Percentiles rank a stretch among this genome's conserved stretches.
Conservation (phyloP, 2,329 filamentous ascomycete genomes). For the Fulvia fulva region DNA sequence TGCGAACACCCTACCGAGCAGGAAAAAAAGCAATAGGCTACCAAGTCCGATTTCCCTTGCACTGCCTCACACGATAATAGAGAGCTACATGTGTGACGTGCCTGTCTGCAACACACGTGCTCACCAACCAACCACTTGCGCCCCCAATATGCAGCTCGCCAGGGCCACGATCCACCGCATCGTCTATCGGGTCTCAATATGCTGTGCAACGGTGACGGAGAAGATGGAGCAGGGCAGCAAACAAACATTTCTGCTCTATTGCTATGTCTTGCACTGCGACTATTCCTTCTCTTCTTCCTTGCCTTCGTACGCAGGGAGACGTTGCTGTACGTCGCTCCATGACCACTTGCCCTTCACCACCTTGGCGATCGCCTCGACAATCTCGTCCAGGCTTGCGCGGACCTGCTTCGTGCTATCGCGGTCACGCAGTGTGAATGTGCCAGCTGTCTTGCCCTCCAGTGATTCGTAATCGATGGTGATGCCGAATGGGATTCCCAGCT, state of each 20-base stretch:
- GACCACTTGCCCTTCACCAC: conserved; percentile 60
- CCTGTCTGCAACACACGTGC: conserved; percentile 2
- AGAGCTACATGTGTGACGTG: neutral
- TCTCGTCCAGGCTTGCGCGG: conserved; percentile 73
- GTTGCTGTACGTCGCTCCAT: conserved; percentile 68
- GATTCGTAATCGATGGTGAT: conserved; percentile 97
- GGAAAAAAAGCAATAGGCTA: conserved; percentile 1
- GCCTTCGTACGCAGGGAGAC: conserved; percentile 79
- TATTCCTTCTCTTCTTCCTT: conserved; percentile 55
- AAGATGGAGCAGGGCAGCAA: neutral
- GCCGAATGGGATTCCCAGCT: conserved; percentile 89
- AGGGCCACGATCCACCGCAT: conserved; percentile 7
- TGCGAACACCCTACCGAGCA: neutral
- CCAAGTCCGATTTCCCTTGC: neutral
- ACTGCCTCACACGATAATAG: neutral
- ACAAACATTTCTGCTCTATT: neutral
- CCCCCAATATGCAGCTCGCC: neutral
- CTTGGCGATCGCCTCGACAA: conserved; percentile 67
- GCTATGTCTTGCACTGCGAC: neutral
- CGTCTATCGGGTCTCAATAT: conserved; percentile 14
- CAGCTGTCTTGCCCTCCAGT: conserved; percentile 61
- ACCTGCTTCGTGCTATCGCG: conserved; percentile 90
- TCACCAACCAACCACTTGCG: neutral
- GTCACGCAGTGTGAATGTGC: conserved; percentile 81
- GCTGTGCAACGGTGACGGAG: conserved; percentile 11